A percentile compares a stretch with the other conserved stretches of the same genome.
phyloP scores from a whole-genome alignment of 768 basidiomycete genomes.

The Dioszegia aurantiaca region DNA sequence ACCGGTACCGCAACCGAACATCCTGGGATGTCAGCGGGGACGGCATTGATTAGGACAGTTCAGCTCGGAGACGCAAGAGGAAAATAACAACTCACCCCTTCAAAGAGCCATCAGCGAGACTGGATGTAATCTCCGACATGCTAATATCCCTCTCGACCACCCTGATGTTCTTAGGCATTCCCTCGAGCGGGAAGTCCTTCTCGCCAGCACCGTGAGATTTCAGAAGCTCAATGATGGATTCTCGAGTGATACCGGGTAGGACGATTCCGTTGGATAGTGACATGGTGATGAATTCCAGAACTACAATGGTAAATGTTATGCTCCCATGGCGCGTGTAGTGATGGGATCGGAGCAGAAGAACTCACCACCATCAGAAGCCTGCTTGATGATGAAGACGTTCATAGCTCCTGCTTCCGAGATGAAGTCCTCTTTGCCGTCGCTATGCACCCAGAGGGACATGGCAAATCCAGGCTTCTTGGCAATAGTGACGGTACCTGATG shows the following conservation, averaged over 20 bases:
- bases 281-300: constrained; percentile 47
- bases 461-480: constrained; percentile 44
- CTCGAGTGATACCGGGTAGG: constrained; percentile 43
- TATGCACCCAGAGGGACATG: constrained; percentile 46
- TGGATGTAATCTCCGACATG: constrained; percentile 41
- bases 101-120: constrained; percentile 33
- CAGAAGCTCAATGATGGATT: constrained; percentile 41
- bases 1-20: constrained; percentile 48
- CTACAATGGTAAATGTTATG: constrained; percentile 14
- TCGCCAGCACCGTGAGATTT: constrained; percentile 31
- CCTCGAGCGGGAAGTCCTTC: constrained; percentile 30
- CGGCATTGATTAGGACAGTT: too few species aligned
- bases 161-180: constrained; percentile 37
- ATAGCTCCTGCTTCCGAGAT: constrained; percentile 47
- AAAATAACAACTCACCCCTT: constrained; percentile 32
- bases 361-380: constrained; percentile 43
- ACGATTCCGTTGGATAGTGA: constrained; percentile 44
- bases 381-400: constrained; percentile 47
- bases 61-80: neutral
- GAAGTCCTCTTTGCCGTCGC: constrained; percentile 31
- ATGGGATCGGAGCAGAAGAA: neutral
- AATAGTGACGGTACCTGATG: constrained; percentile 38
- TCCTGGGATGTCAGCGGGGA: constrained; percentile 19
- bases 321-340: neutral
- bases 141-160: constrained; percentile 44